These are phyloP conservation scores for Russula olivacea DNA, from an alignment of 768 basidiomycete species.

Conservation along the genomic window DNA sequence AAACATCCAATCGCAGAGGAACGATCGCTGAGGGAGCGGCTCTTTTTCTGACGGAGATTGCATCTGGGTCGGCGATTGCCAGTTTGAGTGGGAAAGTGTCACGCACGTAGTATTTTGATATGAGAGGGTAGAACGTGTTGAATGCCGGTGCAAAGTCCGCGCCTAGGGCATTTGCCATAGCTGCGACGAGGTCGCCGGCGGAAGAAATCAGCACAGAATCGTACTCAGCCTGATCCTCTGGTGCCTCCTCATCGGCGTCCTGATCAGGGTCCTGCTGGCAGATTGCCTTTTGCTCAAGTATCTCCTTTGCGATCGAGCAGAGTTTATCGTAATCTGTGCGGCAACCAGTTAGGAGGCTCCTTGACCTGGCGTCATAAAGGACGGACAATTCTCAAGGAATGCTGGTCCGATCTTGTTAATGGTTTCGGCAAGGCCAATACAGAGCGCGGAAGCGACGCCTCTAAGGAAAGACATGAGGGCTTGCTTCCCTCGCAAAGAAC, in stretches of 20 bases:
- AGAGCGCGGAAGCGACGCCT: constrained; percentile 82
- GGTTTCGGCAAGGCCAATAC: constrained; percentile 84
- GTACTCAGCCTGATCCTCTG: constrained; percentile 90
- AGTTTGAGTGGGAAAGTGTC: background rate
- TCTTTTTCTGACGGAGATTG: constrained; percentile 55
- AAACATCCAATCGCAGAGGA: constrained; percentile 91
- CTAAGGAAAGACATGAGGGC: constrained; percentile 37
- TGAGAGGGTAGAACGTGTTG: constrained; percentile 78
- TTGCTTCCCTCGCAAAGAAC: background rate
- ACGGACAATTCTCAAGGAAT: constrained; percentile 70
- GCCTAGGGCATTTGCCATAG: constrained; percentile 82
- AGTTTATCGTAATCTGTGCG: constrained; percentile 63
- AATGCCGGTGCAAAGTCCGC: constrained; percentile 79
- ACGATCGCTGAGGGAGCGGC: constrained; percentile 82
- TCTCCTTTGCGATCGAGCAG: constrained; percentile 73
- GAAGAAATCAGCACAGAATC: constrained; percentile 93
- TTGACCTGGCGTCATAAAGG: constrained; percentile 4
- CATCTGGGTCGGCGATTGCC: background rate
- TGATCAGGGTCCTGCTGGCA: constrained; percentile 97
- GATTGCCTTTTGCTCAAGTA: constrained; percentile 89
- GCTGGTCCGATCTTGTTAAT: constrained; percentile 89
- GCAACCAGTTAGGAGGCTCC: constrained; percentile 1
- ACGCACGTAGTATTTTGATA: constrained; percentile 88
- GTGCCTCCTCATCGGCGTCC: constrained; percentile 79
- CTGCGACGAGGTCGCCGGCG: constrained; percentile 89